phyloP scores from a whole-genome alignment of 2,329 filamentous ascomycete genomes.

The Fusarium pseudonygamai region DNA sequence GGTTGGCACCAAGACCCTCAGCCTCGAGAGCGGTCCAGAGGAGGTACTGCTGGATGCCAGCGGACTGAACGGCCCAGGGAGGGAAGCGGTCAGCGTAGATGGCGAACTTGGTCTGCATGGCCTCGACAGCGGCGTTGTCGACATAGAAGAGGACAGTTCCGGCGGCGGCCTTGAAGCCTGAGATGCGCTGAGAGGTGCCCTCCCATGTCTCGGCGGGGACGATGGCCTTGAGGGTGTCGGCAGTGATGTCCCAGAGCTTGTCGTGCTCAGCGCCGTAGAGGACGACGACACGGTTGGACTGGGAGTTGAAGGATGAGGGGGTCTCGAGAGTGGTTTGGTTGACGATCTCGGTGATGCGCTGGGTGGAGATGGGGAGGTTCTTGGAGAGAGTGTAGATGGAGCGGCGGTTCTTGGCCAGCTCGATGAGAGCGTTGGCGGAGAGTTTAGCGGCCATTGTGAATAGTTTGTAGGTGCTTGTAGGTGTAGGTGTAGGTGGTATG shows the following conservation, averaged over 20 bases:
- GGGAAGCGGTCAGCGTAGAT: conserved; percentile 83
- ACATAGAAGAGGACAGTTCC: conserved; percentile 91
- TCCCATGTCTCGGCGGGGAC: conserved; percentile 73
- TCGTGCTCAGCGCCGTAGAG: conserved; percentile 86
- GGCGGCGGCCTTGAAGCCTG: conserved; percentile 74
- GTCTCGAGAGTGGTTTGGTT: conserved; percentile 71
- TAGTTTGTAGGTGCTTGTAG: conserved; percentile 11
- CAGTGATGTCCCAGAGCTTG: conserved; percentile 82
- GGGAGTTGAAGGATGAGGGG: conserved; percentile 89
- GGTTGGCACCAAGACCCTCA: conserved; percentile 86
- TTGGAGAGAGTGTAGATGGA: conserved; percentile 75
- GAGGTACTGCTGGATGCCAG: conserved; percentile 80
- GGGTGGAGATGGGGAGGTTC: conserved; percentile 60
- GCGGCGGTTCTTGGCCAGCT: conserved; percentile 74
- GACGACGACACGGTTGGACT: conserved; percentile 81
- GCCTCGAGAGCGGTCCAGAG: conserved; percentile 85
- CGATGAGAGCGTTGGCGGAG: conserved; percentile 64
- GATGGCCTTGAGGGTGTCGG: conserved; percentile 60
- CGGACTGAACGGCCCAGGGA: conserved; percentile 77
- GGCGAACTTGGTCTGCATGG: conserved; percentile 74
- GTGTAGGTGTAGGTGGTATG: neutral
- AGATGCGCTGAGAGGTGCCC: conserved; percentile 56
- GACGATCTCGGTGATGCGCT: conserved; percentile 72
- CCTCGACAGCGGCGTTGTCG: conserved; percentile 73
- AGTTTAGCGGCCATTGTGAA: conserved; percentile 56